These are phyloP conservation scores for Kluyveromyces lactis DNA, from an alignment of 805 yeast genomes.

Conservation along the genomic window DNA sequence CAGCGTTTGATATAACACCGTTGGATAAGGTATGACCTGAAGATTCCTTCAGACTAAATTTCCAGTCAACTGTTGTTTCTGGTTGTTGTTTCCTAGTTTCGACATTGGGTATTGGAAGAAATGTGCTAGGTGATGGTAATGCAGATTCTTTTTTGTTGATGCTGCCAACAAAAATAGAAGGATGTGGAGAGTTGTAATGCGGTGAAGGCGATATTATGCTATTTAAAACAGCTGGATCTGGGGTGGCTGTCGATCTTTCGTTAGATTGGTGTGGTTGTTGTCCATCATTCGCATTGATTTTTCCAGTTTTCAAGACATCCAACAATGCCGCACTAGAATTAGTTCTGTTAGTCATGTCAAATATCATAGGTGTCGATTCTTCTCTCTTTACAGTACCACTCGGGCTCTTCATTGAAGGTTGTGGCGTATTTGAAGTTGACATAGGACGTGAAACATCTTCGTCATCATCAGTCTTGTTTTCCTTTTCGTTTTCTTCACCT, in stretches of 20 bases:
- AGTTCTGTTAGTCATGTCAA: neutral
- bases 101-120: neutral
- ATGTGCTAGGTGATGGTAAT: slow-evolving; percentile 3
- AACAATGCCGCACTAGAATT: neutral
- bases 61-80: slow-evolving; percentile 47
- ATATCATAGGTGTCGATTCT: neutral
- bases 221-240: neutral
- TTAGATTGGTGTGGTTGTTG: neutral
- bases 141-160: neutral
- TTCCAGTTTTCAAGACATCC: neutral
- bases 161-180: neutral
- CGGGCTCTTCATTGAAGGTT: neutral
- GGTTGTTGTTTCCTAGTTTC: neutral
- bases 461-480: slow-evolving; percentile 6
- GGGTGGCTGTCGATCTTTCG: neutral
- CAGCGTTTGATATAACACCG: slow-evolving; percentile 47
- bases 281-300: neutral
- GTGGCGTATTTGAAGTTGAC: neutral
- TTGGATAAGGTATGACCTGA: slow-evolving; percentile 37
- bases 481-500: slow-evolving; percentile 8
- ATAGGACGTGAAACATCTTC: slow-evolving; percentile 14
- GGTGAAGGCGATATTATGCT: neutral
- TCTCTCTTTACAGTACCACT: neutral
- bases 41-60: slow-evolving; percentile 42
- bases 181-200: neutral